Conservation (phyloP, 1,284 basidiomycete genomes). For the Cryptococcus wingfieldii region DNA sequence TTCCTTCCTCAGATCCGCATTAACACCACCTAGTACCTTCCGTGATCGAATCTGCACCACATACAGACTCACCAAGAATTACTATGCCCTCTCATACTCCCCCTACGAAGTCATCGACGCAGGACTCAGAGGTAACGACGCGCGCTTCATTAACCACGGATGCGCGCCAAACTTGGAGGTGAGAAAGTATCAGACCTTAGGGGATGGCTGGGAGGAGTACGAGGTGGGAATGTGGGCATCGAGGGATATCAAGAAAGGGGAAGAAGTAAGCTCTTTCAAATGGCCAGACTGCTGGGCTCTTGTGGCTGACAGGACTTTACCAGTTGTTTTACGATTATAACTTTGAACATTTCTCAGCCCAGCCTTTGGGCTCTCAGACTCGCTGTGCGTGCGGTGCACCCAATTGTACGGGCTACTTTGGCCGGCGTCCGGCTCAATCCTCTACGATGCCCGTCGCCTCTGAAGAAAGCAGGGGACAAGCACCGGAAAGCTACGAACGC, state of each 20-base stretch:
- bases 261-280: slow-evolving; percentile 42
- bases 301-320: not conserved
- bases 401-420: slow-evolving; percentile 46
- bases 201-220: slow-evolving; percentile 49
- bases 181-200: slow-evolving; percentile 42
- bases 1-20: not conserved
- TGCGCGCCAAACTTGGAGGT: slow-evolving; percentile 50
- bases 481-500: not conserved
- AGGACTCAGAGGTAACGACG: slow-evolving; percentile 50
- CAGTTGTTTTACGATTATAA: slow-evolving; percentile 50
- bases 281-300: not conserved
- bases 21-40: slow-evolving; percentile 27
- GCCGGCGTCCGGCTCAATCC: slow-evolving; percentile 14
- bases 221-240: slow-evolving; percentile 50
- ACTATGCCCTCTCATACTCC: slow-evolving; percentile 52
- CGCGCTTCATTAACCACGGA: slow-evolving; percentile 52
- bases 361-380: slow-evolving; percentile 34
- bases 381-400: slow-evolving; percentile 47
- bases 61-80: slow-evolving; percentile 44
- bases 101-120: slow-evolving; percentile 52
- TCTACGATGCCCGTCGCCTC: not conserved
- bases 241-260: slow-evolving; percentile 48
- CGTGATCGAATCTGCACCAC: slow-evolving; percentile 37
- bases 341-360: slow-evolving; percentile 39
- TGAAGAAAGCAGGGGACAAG: not conserved